Conservation (phyloP, 2,329 filamentous ascomycete genomes). For the Plectosphaerella sp. region DNA sequence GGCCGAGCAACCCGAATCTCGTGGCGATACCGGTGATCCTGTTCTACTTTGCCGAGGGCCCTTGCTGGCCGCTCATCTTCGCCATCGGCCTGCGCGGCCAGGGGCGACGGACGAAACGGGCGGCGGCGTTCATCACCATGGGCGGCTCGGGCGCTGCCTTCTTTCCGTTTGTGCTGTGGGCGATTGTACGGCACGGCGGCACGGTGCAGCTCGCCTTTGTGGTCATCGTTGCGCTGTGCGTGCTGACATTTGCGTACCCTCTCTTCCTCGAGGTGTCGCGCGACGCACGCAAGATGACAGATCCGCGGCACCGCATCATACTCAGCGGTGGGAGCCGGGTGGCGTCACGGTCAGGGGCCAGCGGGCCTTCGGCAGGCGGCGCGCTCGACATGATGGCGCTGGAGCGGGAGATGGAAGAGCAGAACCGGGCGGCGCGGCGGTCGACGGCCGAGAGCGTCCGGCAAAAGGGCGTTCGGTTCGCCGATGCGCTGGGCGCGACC, state of each 20-base stretch:
- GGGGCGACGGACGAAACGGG: constrained; percentile 74
- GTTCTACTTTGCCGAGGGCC: constrained; percentile 77
- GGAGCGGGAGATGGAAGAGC: neutral
- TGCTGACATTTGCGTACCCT: constrained; percentile 41
- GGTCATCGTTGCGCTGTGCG: constrained; percentile 53
- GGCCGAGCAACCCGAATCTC: constrained; percentile 39
- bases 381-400: constrained; percentile 4
- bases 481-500: neutral
- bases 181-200: constrained; percentile 55
- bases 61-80: constrained; percentile 79
- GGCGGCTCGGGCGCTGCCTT: constrained; percentile 69
- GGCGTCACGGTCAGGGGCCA: neutral
- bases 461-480: neutral
- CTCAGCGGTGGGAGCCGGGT: constrained; percentile 5
- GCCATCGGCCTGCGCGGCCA: constrained; percentile 75
- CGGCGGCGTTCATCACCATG: constrained; percentile 72
- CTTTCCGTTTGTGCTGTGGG: constrained; percentile 71
- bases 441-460: neutral
- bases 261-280: constrained; percentile 41
- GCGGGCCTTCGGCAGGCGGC: neutral
- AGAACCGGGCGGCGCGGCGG: neutral
- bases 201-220: constrained; percentile 60
- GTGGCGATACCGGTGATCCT: constrained; percentile 59
- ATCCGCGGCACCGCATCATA: constrained; percentile 17
- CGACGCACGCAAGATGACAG: constrained; percentile 42